phyloP scores from a whole-genome alignment of 2,329 filamentous ascomycete genomes.

The Aspergillus transmontanensis region DNA sequence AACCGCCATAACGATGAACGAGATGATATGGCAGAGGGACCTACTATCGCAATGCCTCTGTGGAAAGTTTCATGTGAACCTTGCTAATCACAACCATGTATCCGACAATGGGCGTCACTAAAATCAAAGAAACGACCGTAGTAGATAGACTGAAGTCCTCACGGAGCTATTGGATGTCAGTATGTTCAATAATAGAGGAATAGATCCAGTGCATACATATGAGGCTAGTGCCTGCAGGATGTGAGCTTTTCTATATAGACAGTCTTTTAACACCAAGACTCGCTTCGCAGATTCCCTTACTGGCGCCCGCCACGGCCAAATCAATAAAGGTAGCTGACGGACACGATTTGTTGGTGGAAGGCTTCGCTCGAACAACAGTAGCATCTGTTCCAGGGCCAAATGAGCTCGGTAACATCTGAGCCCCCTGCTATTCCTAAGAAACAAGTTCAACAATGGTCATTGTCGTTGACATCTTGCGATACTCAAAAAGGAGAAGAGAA shows the following conservation, averaged over 20 bases:
- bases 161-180: neutral
- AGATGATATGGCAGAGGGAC: conserved; percentile 37
- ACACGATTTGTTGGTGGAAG: conserved; percentile 21
- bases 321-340: conserved; percentile 51
- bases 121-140: conserved; percentile 51
- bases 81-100: conserved; percentile 49
- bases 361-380: conserved; percentile 13
- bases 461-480: conserved; percentile 1
- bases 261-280: conserved; percentile 25
- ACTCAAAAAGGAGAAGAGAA: neutral
- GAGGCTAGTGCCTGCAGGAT: conserved; percentile 47
- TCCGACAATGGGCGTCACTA: conserved; percentile 52
- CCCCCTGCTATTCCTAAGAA: conserved; percentile 1
- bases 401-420: neutral
- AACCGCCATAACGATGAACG: conserved; percentile 31
- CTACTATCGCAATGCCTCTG: conserved; percentile 72
- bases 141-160: conserved; percentile 12
- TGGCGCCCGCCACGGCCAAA: conserved; percentile 58
- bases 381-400: conserved; percentile 6
- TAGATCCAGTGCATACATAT: conserved; percentile 40
- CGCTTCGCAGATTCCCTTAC: conserved; percentile 59
- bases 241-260: conserved; percentile 4
- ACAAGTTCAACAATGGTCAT: neutral
- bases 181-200: neutral
- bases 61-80: conserved; percentile 53